Evolutionary conservation across 345 rosid genomes (phyloP), one percentile per base, ranked within the genome.

Genomic region (Passiflora organensis): DNA sequence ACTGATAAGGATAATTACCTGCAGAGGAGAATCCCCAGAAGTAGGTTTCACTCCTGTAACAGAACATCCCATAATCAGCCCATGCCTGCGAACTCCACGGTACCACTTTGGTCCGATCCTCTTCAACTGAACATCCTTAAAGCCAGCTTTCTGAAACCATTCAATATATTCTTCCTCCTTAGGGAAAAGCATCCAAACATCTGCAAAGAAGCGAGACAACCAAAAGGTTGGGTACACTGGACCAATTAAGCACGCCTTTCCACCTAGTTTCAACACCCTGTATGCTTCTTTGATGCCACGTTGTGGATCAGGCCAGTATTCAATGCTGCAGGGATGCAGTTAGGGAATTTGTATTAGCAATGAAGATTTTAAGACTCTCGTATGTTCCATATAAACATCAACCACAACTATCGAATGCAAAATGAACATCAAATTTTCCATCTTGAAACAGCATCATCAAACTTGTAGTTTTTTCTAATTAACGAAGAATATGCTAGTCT

Each of bases 71-170:
- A 93, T 93, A 80, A 89, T 93, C 58, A 93, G 77, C 2, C 99
- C 99, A 66, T 93, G 89, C 62, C 97, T 75, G 55, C 95, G 96
- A 70, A 93, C 99, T 18, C 99, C 97, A 17, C 97, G 97, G 63
- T 93, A 93, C 99, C 99, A 93, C 71, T 93, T 89, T 64, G 99
- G 99, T 50, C 99, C 99, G 69, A 93, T 93, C 69, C 97, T 75
- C 72, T 93, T 85, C 45, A 89, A 80, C 68, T 89, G 85, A 55
- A 89, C 83, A 77, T 93, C 84, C 76, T 79, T 83, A 72, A 93
- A 93, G 57, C 96, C 99, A 34, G 99, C 99, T 46, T 83, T 89
- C 43, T 62, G 50, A 63, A 93, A 93, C 99, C 99, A 93, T 42
- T 93, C 96, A 20, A 89, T 85, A 73, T 93, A 93, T 76, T 93